Percentiles rank a stretch among this genome's conserved stretches.
phyloP scores from a whole-genome alignment of 2,329 filamentous ascomycete species.

The Arachnomyces sp. region DNA sequence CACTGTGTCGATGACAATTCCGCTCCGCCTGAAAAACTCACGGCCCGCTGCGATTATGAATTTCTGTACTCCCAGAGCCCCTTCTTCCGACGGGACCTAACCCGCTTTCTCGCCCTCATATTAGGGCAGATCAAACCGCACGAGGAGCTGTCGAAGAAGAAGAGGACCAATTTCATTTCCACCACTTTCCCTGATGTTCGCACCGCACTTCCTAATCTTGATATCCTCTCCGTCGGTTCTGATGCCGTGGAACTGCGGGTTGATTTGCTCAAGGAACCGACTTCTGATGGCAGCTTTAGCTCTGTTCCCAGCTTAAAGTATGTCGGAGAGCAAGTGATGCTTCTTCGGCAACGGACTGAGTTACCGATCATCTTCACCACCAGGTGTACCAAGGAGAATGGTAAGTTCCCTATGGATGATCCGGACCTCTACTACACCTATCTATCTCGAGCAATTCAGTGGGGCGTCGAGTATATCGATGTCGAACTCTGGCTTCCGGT shows the following conservation, averaged over 20 bases:
- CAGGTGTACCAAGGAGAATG: conserved; percentile 73
- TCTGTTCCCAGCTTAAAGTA: conserved; percentile 71
- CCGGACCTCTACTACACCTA: conserved; percentile 69
- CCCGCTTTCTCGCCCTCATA: conserved; percentile 71
- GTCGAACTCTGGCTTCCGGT: conserved; percentile 83
- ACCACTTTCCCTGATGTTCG: conserved; percentile 83
- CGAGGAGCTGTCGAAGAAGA: conserved; percentile 61
- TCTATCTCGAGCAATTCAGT: conserved; percentile 75
- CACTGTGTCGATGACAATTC: conserved; percentile 67
- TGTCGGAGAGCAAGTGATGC: conserved; percentile 79
- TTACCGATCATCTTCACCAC: conserved; percentile 88
- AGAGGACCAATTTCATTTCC: conserved; percentile 75
- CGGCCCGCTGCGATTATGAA: conserved; percentile 70
- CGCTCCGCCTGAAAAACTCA: conserved; percentile 59
- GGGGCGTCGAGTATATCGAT: conserved; percentile 85
- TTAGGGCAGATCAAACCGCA: conserved; percentile 74
- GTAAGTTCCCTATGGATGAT: conserved; percentile 75
- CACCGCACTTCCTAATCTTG: conserved; percentile 72
- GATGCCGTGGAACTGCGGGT: conserved; percentile 81
- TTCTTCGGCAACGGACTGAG: conserved; percentile 73
- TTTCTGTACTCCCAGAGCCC: conserved; percentile 70
- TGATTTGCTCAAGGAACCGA: conserved; percentile 68
- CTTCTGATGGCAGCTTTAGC: conserved; percentile 54
- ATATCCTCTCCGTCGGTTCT: conserved; percentile 78
- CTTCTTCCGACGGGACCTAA: conserved; percentile 67